phyloP scores from a whole-genome alignment of 2,329 filamentous ascomycete species.

The Stromatinia cepivora region DNA sequence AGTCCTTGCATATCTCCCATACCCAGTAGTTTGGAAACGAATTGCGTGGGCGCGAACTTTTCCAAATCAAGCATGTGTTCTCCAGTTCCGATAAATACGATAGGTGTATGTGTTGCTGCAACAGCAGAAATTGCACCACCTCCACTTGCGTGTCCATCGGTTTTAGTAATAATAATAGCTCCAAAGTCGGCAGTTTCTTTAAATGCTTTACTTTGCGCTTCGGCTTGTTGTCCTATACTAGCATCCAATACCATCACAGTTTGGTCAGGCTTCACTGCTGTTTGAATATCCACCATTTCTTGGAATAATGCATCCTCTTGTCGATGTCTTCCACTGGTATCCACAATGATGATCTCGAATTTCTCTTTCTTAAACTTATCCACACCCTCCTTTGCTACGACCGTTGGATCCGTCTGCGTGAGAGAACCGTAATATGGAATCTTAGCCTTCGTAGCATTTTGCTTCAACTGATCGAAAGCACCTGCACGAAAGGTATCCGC shows the following conservation, averaged over 20 bases:
- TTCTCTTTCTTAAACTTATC: constrained; percentile 99
- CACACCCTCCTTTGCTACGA: constrained; percentile 92
- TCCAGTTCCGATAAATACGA: constrained; percentile 96
- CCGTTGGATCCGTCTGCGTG: constrained; percentile 92
- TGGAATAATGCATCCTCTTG: constrained; percentile 95
- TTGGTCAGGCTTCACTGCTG: constrained; percentile 86
- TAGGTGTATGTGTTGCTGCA: constrained; percentile 92
- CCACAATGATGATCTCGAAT: constrained; percentile 98
- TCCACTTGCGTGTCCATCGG: constrained; percentile 90
- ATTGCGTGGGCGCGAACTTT: constrained; percentile 87
- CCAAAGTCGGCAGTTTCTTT: constrained; percentile 97
- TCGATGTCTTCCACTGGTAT: constrained; percentile 91
- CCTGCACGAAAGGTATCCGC: constrained; percentile 98
- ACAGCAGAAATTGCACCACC: constrained; percentile 98
- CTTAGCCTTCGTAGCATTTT: constrained; percentile 98
- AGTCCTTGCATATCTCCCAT: constrained; percentile 97
- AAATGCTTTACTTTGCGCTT: constrained; percentile 92
- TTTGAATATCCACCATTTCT: constrained; percentile 97
- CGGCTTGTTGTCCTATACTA: constrained; percentile 93
- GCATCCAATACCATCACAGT: constrained; percentile 98
- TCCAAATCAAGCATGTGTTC: constrained; percentile 97
- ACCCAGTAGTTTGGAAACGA: constrained; percentile 88
- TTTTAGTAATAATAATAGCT: constrained; percentile 98
- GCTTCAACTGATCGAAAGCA: constrained; percentile 97
- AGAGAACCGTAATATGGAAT: constrained; percentile 98